A percentile compares a stretch with the other conserved stretches of the same genome.
Evolutionary conservation across 345 rosid genomes (phyloP).

Genomic region (Gossypium herbaceum): DNA sequence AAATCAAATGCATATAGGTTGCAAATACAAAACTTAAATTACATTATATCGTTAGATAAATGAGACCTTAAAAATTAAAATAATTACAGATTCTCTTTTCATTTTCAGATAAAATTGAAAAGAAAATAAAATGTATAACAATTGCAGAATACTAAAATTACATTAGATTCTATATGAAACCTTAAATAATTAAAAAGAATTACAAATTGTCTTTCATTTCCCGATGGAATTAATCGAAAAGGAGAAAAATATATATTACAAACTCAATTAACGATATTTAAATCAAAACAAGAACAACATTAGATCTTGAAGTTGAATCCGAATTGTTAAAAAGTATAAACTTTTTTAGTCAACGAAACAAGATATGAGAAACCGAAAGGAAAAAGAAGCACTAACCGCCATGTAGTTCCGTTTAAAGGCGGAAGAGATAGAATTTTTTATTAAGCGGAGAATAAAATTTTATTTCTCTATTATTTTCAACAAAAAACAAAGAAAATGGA

Average conservation of each 20-base stretch:
- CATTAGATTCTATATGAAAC: neutral
- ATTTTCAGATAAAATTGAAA: neutral
- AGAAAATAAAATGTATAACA: neutral
- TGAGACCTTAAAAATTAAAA: neutral
- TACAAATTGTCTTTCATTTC: neutral
- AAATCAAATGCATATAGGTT: neutral
- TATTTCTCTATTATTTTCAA: neutral
- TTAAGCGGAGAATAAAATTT: neutral
- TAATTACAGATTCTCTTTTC: neutral
- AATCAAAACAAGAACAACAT: neutral
- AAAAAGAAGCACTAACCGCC: conserved; percentile 5
- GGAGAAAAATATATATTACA: neutral
- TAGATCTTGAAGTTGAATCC: neutral
- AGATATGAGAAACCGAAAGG: neutral
- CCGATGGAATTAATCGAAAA: neutral
- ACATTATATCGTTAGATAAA: neutral
- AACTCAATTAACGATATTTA: neutral
- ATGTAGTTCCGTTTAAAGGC: neutral
- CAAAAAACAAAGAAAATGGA: neutral
- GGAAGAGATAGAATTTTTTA: neutral
- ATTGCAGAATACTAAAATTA: neutral
- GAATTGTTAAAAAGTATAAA: neutral
- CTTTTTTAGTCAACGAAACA: neutral
- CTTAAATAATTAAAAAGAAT: neutral
- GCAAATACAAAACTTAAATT: neutral